Evolutionary conservation across 768 basidiomycete genomes (phyloP).

Genomic region (Coprinellus micaceus): DNA sequence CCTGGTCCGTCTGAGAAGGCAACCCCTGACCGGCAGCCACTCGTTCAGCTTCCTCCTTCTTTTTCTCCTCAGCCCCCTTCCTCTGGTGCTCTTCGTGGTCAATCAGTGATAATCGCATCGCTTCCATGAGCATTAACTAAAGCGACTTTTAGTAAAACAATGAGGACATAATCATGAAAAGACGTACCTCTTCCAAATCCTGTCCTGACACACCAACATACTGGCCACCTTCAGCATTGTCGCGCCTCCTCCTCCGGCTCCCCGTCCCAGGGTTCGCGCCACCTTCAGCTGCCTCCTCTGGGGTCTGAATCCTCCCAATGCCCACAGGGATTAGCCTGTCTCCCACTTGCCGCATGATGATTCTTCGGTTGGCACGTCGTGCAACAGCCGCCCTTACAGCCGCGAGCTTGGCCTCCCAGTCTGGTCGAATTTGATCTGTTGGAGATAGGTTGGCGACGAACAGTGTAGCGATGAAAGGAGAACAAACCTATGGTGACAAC

Average conservation of each 20-base stretch:
- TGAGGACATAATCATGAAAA: background rate
- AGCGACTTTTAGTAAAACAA: slow-evolving; percentile 1
- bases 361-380: slow-evolving; percentile 91
- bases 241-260: slow-evolving; percentile 58
- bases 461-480: slow-evolving; percentile 1
- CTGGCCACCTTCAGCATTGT: slow-evolving; percentile 51
- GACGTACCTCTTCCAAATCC: slow-evolving; percentile 84
- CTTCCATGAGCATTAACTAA: slow-evolving; percentile 98
- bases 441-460: background rate
- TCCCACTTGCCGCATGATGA: slow-evolving; percentile 98
- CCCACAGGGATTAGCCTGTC: slow-evolving; percentile 97
- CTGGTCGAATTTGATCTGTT: slow-evolving; percentile 92
- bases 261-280: slow-evolving; percentile 33
- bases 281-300: slow-evolving; percentile 51
- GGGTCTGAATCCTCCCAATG: slow-evolving; percentile 73
- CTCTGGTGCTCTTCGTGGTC: slow-evolving; percentile 94
- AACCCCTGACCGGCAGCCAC: slow-evolving; percentile 29
- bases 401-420: slow-evolving; percentile 96
- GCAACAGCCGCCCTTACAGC: slow-evolving; percentile 93
- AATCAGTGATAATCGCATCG: slow-evolving; percentile 90
- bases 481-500: slow-evolving; percentile 84
- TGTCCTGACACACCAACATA: slow-evolving; percentile 77
- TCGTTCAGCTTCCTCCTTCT: slow-evolving; percentile 39
- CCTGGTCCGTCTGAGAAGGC: slow-evolving; percentile 22
- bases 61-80: slow-evolving; percentile 68